Base-by-base conservation (phyloP, 78 protist genomes). In the Emiliania huxleyi region DNA sequence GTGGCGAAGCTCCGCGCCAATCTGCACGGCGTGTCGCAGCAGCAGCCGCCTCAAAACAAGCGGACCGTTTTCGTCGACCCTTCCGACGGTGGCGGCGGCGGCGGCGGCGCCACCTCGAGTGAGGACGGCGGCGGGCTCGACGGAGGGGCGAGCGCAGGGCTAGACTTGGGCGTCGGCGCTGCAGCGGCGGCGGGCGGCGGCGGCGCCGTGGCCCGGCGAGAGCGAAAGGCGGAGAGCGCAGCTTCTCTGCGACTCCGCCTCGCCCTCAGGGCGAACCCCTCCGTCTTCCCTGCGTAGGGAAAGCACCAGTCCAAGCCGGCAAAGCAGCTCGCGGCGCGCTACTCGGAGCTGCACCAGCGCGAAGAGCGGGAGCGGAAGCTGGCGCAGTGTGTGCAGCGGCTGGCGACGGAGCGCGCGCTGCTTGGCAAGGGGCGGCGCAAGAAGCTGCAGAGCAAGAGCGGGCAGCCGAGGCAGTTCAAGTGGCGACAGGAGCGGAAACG, bases 1-100 rank as follows among this genome's bases (percentile, higher is more conserved):
- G 43, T 42, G 35, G 69, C 8, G 35, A 2, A 37, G 52, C 46
- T 46, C n/a, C 45, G 56, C 33, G 37, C 93, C 33, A 0, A 49
- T 6, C 48, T 91, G 87, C 89, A 49, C n/a, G 4, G 38, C 35
- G 49, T 69, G 3, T 3, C 40, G 44, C 35, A 71, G 19, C 43
- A 2, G 73, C 52, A 35, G 8, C 43, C n/a, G 1, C 62, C 40
- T 40, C 91, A 83, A 37, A 73, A 87, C 75, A 49, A 40, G 49
- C 94, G 79, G 87, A 93, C 89, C 6, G 40, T 93, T 42, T 93
- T 89, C 52, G 8, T 93, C 62, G 94, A 93, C 42, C 22, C 33
- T 22, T 35, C 29, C 1, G 94, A 45, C 21, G 90, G 35, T 25
- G 75, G 52, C 1, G 48, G 21, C 15, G 69, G 21, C 23, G 18